Percentiles rank a stretch among this genome's conserved stretches.
Evolutionary conservation across 2,329 filamentous ascomycete genomes (phyloP).

Genomic region (Ophiostoma quercus): DNA sequence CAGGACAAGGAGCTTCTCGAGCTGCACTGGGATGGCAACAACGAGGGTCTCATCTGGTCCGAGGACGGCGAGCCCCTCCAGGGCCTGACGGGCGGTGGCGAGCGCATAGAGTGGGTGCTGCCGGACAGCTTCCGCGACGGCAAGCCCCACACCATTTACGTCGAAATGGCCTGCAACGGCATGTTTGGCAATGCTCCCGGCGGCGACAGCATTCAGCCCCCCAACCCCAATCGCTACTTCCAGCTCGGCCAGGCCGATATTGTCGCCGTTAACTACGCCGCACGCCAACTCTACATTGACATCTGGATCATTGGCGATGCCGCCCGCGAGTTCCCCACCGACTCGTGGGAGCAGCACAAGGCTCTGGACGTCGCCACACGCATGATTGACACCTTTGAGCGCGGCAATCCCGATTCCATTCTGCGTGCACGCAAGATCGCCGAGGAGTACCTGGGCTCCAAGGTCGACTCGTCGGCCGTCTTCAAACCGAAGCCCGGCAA

Average conservation of each 20-base stretch:
- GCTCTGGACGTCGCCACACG: conserved; percentile 77
- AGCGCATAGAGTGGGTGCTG: conserved; percentile 86
- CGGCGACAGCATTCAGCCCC: conserved; percentile 83
- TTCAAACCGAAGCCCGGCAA: conserved; percentile 69
- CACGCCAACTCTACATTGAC: conserved; percentile 78
- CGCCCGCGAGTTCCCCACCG: conserved; percentile 79
- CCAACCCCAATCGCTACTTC: conserved; percentile 77
- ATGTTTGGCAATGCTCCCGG: conserved; percentile 91
- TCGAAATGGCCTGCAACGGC: conserved; percentile 97
- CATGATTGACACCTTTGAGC: conserved; percentile 86
- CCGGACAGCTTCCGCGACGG: conserved; percentile 77
- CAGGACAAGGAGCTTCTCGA: conserved; percentile 76
- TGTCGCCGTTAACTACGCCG: conserved; percentile 80
- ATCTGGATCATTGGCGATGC: conserved; percentile 96
- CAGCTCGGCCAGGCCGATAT: conserved; percentile 73
- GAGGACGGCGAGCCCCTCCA: conserved; percentile 86
- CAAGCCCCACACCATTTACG: conserved; percentile 81
- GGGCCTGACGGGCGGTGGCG: conserved; percentile 82
- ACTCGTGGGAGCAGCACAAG: conserved; percentile 84
- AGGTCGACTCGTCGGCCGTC: conserved; percentile 76
- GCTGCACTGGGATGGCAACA: conserved; percentile 92
- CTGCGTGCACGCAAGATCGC: conserved; percentile 76
- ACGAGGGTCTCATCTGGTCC: conserved; percentile 91
- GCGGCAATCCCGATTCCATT: conserved; percentile 72
- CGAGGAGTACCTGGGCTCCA: conserved; percentile 71